Evolutionary conservation across 2,329 filamentous ascomycete species (phyloP).

Genomic region (Neofusicoccum cordaticola): DNA sequence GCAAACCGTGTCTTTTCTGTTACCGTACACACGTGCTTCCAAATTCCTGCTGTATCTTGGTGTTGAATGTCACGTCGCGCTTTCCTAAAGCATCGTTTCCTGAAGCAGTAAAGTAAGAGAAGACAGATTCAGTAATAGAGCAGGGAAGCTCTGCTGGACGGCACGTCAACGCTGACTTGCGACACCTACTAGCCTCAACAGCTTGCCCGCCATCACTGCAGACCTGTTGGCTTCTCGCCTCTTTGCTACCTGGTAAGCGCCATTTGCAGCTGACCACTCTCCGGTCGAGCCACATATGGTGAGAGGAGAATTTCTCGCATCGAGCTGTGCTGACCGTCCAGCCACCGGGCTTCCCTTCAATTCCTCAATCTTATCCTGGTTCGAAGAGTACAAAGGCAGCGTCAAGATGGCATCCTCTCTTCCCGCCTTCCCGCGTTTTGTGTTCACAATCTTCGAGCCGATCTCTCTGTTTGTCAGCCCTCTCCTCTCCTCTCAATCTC

Average conservation of each 20-base stretch:
- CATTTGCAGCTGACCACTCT: too few species aligned
- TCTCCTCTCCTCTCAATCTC: neutral
- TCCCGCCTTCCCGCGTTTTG: slow-evolving; percentile 18
- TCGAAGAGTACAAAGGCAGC: neutral
- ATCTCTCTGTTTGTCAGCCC: slow-evolving; percentile 21
- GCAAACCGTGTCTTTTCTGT: neutral
- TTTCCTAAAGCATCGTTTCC: neutral
- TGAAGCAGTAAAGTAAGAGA: neutral
- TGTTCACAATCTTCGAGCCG: slow-evolving; percentile 23
- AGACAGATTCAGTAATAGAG: neutral
- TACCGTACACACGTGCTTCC: neutral
- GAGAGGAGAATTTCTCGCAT: too few species aligned
- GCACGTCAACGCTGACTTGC: neutral
- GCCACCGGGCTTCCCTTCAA: too few species aligned
- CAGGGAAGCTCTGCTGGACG: neutral
- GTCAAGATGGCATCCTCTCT: slow-evolving; percentile 20
- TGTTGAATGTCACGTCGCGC: neutral
- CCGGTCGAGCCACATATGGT: too few species aligned
- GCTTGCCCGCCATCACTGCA: too few species aligned
- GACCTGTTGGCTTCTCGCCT: too few species aligned
- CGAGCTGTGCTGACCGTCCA: too few species aligned
- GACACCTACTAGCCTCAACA: neutral
- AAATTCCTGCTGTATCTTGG: neutral
- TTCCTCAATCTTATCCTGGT: neutral
- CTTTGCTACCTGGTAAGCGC: too few species aligned